These are phyloP conservation scores for Acanthamoeba royreba DNA, from an alignment of 208 protist genomes.

Conservation along the genomic window DNA sequence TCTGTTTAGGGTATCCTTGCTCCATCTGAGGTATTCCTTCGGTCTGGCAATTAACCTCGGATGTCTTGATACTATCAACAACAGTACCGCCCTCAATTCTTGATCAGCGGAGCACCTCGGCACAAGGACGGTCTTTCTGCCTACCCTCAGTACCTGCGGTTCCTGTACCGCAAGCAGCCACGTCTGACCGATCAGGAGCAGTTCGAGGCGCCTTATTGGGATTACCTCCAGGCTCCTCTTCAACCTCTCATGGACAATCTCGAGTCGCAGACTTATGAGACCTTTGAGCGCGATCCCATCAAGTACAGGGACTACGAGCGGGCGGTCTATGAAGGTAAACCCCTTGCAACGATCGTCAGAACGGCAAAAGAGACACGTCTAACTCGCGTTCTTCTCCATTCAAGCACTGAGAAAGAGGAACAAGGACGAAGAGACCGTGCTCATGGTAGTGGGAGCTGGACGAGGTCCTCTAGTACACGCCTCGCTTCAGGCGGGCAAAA, in stretches of 20 bases:
- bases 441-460: conserved; percentile 93
- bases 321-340: conserved; percentile 75
- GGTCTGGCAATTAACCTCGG: too few relatives aligned
- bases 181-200: conserved; percentile 58
- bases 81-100: conserved; percentile 71
- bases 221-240: conserved; percentile 79
- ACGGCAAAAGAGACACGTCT: neutral
- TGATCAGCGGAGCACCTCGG: conserved; percentile 61
- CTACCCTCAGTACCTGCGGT: conserved; percentile 77
- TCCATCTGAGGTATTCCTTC: too few relatives aligned
- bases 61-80: too few relatives aligned
- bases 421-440: neutral
- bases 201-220: conserved; percentile 86
- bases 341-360: too few relatives aligned
- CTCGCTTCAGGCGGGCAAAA: conserved; percentile 82
- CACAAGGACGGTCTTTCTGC: conserved; percentile 57
- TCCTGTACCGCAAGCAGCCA: conserved; percentile 50
- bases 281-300: conserved; percentile 96
- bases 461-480: conserved; percentile 92
- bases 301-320: conserved; percentile 95
- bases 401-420: neutral
- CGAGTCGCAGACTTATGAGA: conserved; percentile 95
- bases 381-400: neutral
- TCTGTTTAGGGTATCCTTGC: conserved; percentile 61
- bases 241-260: conserved; percentile 96